Evolutionary conservation across 305 asterid genomes (phyloP), one percentile per base, ranked within the genome.

Genomic region (Fraxinus baroniana): DNA sequence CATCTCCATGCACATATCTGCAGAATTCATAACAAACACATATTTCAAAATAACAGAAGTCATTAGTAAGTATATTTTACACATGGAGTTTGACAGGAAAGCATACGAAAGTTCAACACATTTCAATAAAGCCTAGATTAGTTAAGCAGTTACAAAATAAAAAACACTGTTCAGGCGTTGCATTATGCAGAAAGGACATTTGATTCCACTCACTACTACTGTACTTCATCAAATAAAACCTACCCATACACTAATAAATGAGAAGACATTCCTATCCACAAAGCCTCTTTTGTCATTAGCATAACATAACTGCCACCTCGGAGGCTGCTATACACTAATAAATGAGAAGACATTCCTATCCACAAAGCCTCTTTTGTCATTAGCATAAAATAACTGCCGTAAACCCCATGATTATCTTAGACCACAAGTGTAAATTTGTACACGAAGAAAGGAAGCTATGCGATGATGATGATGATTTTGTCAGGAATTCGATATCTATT

Each of bases 1-100:
- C 93, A 88, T 92, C 97, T 78, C 96, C 97, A 33, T 93, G 97
- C 86, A 93, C 96, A 88, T 88, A 91, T 85, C 97, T 93, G 91
- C 76, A 83, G 77, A 77, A 60, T 39, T 71, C 68, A 68, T 77
- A 81, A 52, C 41, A n/a, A 46, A 17, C 20, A 84, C 84, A 39
- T 13, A 80, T 32, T 78, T 20, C 36, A 30, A 7, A 76, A 44
- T 35, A 7, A 55, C 72, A 72, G 7, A 33, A n/a, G 49, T 17
- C 49, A 32, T 15, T 72, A 32, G 28, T 33, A 33, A 32, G 41
- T 30, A 32, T 32, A 72, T n/a, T 17, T 32, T 8, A 71, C 28
- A 35, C 1, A 33, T 35, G 20, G 26, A 72, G 24, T 33, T 72
- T 33, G 49, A 72, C 26, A 72, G 77, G 28, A 72, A 72, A 72